These are phyloP conservation scores for Fusarium nisikadoi DNA, from an alignment of 2,329 filamentous ascomycete species.

Conservation along the genomic window DNA sequence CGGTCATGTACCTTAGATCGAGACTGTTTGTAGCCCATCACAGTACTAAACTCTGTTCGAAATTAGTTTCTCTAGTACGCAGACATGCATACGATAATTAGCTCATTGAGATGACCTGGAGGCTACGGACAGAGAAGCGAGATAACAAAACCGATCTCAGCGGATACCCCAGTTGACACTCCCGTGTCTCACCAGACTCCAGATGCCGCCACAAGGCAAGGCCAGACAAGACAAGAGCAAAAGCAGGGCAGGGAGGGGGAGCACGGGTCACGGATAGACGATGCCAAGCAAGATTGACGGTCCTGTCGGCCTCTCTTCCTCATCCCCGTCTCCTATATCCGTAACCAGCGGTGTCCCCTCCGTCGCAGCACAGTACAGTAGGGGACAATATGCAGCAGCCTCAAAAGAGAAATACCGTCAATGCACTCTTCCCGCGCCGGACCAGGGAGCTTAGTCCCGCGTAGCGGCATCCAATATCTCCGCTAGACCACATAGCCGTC, in stretches of 20 bases:
- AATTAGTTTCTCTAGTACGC: background rate
- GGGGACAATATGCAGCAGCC: constrained; percentile 21
- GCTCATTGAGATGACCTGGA: background rate
- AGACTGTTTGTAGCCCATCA: background rate
- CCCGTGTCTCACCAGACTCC: constrained; percentile 45
- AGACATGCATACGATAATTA: background rate
- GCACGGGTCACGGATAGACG: constrained; percentile 1
- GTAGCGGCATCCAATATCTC: constrained; percentile 8
- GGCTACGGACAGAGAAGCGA: background rate
- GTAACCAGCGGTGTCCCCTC: constrained; percentile 1
- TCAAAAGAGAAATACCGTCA: constrained; percentile 30
- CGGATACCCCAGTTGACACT: constrained; percentile 44
- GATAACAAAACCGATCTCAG: constrained; percentile 34
- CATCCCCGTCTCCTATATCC: constrained; percentile 19
- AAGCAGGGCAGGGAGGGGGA: background rate
- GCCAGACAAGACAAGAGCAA: constrained; percentile 31
- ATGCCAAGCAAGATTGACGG: constrained; percentile 7
- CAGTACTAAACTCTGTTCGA: background rate
- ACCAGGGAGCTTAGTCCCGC: constrained; percentile 1
- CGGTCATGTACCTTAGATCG: background rate
- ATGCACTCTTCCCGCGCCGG: constrained; percentile 14
- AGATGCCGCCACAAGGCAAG: constrained; percentile 41
- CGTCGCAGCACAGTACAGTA: background rate
- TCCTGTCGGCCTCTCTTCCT: constrained; percentile 12
- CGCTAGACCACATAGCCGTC: constrained; percentile 32